Evolutionary conservation across 176 grass and related monocot genomes (phyloP).

Genomic region (Coix lacrymajobi): DNA sequence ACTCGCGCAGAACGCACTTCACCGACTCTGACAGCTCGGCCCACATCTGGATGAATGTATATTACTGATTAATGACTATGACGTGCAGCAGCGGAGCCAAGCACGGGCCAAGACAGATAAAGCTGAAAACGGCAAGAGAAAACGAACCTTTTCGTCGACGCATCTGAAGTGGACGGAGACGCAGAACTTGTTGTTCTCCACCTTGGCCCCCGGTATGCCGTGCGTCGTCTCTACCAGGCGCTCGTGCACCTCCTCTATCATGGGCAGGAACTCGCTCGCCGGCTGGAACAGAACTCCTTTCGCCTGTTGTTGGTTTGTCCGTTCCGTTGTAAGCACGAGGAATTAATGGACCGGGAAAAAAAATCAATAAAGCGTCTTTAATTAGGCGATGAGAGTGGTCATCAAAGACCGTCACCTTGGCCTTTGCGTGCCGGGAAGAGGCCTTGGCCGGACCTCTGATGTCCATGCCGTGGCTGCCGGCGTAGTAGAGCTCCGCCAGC

Average conservation of each 20-base stretch:
- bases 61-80: too few relatives aligned
- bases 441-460: constrained; percentile 63
- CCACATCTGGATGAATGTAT: constrained; percentile 52
- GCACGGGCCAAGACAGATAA: not conserved
- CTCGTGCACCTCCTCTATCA: constrained; percentile 65
- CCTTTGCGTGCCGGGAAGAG: constrained; percentile 38
- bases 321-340: too few relatives aligned
- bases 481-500: constrained; percentile 82
- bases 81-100: too few relatives aligned
- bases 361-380: too few relatives aligned
- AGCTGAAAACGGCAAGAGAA: constrained; percentile 1
- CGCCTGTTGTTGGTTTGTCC: constrained; percentile 3
- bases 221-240: constrained; percentile 38
- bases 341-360: too few relatives aligned
- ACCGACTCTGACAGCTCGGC: constrained; percentile 44
- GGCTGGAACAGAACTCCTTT: constrained; percentile 68
- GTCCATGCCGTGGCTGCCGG: constrained; percentile 97
- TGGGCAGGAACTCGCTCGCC: constrained; percentile 79
- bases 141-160: constrained; percentile 79
- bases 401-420: constrained; percentile 35
- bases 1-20: constrained; percentile 47
- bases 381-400: too few relatives aligned
- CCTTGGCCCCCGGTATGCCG: constrained; percentile 48
- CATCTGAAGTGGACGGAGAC: constrained; percentile 75
- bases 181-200: constrained; percentile 91